phyloP scores from a whole-genome alignment of 2,329 filamentous ascomycete genomes.

The Shiraia bambusicola region DNA sequence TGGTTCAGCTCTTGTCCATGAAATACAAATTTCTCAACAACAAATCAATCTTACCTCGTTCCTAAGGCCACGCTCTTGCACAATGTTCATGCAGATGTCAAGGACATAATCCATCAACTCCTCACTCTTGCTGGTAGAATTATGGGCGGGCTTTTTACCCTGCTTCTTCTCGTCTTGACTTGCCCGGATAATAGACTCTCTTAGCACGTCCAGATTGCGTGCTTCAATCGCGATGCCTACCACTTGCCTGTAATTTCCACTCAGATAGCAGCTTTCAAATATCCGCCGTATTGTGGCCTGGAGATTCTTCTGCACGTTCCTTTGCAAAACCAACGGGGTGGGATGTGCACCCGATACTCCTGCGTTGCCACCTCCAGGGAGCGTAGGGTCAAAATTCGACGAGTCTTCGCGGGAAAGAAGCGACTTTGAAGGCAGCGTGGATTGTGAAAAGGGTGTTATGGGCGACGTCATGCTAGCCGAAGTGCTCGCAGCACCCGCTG shows the following conservation, averaged over 20 bases:
- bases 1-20: conserved; percentile 13
- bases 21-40: not conserved
- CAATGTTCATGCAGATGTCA: conserved; percentile 95
- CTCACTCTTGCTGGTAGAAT: conserved; percentile 66
- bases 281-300: conserved; percentile 83
- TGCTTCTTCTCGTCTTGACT: conserved; percentile 76
- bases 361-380: conserved; percentile 58
- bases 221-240: conserved; percentile 96
- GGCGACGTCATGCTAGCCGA: conserved; percentile 74
- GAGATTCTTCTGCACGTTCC: conserved; percentile 75
- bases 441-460: conserved; percentile 93
- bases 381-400: conserved; percentile 60
- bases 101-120: conserved; percentile 96
- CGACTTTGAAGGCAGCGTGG: conserved; percentile 88
- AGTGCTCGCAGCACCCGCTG: conserved; percentile 65
- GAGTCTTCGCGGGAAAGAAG: conserved; percentile 80
- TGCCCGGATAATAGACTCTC: conserved; percentile 83
- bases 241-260: conserved; percentile 90
- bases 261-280: conserved; percentile 84
- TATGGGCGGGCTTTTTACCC: conserved; percentile 59
- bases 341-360: conserved; percentile 57
- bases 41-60: conserved; percentile 55
- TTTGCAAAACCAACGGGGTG: conserved; percentile 66
- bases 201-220: conserved; percentile 84
- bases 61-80: conserved; percentile 87